These are phyloP conservation scores for Uromyces viciae-fabae DNA, from an alignment of 1,284 basidiomycete species.

Conservation along the genomic window DNA sequence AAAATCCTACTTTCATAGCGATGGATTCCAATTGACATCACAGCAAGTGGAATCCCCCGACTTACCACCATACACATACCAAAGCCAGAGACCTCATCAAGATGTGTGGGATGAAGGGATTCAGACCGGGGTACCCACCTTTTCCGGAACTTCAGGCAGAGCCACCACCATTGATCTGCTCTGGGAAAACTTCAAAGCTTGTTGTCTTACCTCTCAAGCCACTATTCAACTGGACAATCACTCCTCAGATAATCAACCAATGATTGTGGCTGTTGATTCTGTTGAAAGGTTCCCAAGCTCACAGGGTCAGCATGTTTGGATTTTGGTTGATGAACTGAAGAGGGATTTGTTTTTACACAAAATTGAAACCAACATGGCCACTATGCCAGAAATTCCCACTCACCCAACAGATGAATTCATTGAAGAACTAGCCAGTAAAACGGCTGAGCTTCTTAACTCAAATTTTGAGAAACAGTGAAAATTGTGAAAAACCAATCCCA, in stretches of 20 bases:
- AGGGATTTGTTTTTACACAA: background rate
- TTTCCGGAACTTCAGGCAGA: background rate
- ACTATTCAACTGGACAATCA: constrained; percentile 12
- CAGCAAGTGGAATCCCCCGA: background rate
- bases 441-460: background rate
- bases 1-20: background rate
- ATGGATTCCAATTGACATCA: constrained; percentile 10
- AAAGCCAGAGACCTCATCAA: constrained; percentile 1
- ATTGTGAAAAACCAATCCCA: background rate
- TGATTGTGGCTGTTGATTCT: background rate
- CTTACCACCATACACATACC: background rate
- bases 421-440: background rate
- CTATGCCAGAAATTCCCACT: background rate
- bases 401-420: background rate
- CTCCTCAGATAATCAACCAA: constrained; percentile 28
- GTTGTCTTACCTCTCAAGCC: background rate
- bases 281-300: too few species aligned
- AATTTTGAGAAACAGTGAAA: background rate
- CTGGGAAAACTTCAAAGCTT: background rate
- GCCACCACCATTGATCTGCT: constrained; percentile 7
- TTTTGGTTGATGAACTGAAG: background rate
- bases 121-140: background rate
- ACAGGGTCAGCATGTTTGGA: background rate
- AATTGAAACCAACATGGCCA: background rate
- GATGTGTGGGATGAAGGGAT: background rate